These are phyloP conservation scores for Astrephomene gubernaculifera DNA, from an alignment of 139 green algal genomes.

Conservation along the genomic window DNA sequence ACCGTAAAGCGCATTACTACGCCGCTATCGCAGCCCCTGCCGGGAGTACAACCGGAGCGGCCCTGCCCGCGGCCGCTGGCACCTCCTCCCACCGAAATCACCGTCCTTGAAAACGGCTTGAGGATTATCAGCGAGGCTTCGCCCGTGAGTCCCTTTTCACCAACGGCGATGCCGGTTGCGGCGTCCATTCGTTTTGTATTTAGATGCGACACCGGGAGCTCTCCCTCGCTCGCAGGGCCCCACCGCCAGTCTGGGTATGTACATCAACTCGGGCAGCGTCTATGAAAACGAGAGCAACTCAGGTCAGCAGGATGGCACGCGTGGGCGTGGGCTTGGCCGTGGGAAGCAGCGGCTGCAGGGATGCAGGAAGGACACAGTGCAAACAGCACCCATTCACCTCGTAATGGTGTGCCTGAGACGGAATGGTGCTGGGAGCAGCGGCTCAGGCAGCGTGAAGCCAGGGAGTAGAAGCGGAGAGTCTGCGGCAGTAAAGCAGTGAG, in stretches of 20 bases:
- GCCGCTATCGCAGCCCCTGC: constrained; percentile 84
- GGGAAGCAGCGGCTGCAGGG: too few species aligned
- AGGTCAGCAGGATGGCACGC: constrained; percentile 62
- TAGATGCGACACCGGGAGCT: too few species aligned
- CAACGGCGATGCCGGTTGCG: neutral
- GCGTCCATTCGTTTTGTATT: too few species aligned
- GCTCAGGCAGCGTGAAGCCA: too few species aligned
- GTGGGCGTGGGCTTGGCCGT: neutral
- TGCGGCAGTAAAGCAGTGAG: too few species aligned
- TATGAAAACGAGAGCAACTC: constrained; percentile 75
- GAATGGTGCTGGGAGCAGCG: too few species aligned
- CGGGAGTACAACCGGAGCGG: constrained; percentile 60
- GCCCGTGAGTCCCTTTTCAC: constrained; percentile 66
- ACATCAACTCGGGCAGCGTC: constrained; percentile 88
- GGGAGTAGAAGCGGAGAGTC: too few species aligned
- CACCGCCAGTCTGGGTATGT: constrained; percentile 91
- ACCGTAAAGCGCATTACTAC: constrained; percentile 39
- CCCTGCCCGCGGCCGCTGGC: constrained; percentile 37
- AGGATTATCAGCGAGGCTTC: constrained; percentile 90
- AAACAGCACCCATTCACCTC: too few species aligned
- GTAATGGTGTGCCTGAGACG: too few species aligned
- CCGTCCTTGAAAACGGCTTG: constrained; percentile 87
- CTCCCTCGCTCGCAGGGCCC: too few species aligned
- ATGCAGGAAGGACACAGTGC: too few species aligned
- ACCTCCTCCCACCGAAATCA: constrained; percentile 82